Conservation (phyloP, 768 basidiomycete species). For the Suillus ampliporus region DNA sequence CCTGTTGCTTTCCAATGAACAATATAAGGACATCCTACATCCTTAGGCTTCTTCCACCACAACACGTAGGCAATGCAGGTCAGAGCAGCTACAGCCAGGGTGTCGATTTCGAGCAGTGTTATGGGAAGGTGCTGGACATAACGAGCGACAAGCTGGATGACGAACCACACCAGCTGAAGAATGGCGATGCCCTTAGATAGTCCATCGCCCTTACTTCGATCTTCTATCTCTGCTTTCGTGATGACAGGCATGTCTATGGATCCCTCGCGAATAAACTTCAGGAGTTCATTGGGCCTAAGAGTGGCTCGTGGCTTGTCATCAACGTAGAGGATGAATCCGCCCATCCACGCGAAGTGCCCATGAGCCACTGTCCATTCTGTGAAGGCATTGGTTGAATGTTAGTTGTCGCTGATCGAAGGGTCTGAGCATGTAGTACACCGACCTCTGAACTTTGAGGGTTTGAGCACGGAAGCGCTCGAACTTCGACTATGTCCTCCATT, state of each 20-base stretch:
- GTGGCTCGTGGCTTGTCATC: background rate
- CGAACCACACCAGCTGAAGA: conserved; percentile 41
- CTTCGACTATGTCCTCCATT: too few relatives aligned
- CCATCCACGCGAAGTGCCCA: conserved; percentile 31
- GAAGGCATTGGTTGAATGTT: background rate
- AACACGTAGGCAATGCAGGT: conserved; percentile 34
- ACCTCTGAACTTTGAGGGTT: background rate
- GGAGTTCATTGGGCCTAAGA: conserved; percentile 12
- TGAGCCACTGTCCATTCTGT: conserved; percentile 27
- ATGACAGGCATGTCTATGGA: conserved; percentile 13
- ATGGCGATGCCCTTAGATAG: conserved; percentile 38
- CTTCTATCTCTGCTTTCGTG: conserved; percentile 27
- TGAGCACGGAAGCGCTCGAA: too few relatives aligned
- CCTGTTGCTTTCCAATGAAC: background rate
- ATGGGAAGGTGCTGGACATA: conserved; percentile 26
- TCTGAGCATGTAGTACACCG: background rate
- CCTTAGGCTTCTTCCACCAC: conserved; percentile 45
- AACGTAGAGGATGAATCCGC: conserved; percentile 30
- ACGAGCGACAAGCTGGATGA: conserved; percentile 33
- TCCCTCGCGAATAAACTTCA: conserved; percentile 9
- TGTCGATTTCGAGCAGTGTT: conserved; percentile 39
- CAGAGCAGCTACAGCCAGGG: conserved; percentile 35
- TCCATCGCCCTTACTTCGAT: conserved; percentile 39
- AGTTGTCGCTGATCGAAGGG: background rate
- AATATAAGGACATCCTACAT: conserved; percentile 22